Evolutionary conservation across 2,329 filamentous ascomycete species (phyloP), one percentile per base, ranked within the genome.

Genomic region (Calonectria montana): DNA sequence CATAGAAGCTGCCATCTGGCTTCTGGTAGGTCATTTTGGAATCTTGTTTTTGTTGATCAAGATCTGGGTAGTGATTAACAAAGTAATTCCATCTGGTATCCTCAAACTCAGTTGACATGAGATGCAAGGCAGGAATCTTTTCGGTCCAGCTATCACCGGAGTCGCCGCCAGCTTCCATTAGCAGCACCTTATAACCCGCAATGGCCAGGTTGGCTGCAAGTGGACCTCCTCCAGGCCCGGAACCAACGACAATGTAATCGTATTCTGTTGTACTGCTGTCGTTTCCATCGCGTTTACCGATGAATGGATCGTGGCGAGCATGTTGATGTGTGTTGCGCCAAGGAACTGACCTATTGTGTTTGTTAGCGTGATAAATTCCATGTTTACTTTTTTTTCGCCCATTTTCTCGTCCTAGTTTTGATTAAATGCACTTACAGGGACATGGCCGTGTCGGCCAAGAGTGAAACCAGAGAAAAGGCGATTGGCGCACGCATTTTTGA

Each of bases 161-260:
- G 75, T 91, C 89, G 53, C 88, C 87, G 55, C 89, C 89, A 21
- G 89, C 89, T 72, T 91, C 90, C 29, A 91, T 85, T 3, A 91
- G 83, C n/a, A 91, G 84, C 6, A 89, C 88, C 71, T 85, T 88
- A 80, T 88, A 86, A 50, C 89, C 89, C 12, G 88, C 88, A 23
- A 87, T 83, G 16, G 90, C 90, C 47, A 91, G 86, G 55, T 88
- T 85, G 53, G 87, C 86, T 7, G 89, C 88, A 4, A 91, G 80
- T 4, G 89, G 88, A 31, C 86, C 88, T 57, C 89, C 89, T 37
- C 89, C 89, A 2, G 89, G 84, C 3, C 89, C 89, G 15, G 87
- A 89, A 6, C 90, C 90, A 41, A 91, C 87, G 18, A 91, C 84
- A n/a, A 91, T 84, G 80, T 91, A 91, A 73, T 91, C 90, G 74